These are phyloP conservation scores for Kodamaea derodonti DNA, from an alignment of 1,139 yeast genomes.

Conservation along the genomic window DNA sequence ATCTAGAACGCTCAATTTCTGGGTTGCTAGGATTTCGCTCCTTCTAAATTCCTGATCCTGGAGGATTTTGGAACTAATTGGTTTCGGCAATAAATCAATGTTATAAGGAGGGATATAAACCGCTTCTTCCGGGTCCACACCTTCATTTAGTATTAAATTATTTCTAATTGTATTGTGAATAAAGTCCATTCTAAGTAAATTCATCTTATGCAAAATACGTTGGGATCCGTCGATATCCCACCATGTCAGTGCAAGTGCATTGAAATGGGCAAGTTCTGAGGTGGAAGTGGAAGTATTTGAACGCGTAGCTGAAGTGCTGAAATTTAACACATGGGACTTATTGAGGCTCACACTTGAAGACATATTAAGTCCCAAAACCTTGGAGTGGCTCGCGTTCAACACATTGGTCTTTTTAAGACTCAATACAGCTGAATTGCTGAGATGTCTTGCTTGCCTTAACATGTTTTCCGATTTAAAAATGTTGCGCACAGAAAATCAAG, in stretches of 20 bases:
- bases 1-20: constrained; percentile 60
- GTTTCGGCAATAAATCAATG: constrained; percentile 58
- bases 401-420: no score
- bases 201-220: constrained; percentile 91
- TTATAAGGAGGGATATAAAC: constrained; percentile 79
- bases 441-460: no score
- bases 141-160: constrained; percentile 43
- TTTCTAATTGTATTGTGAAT: constrained; percentile 56
- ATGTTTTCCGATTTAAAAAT: no score
- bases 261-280: constrained; percentile 74
- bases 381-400: no score
- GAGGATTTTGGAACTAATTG: constrained; percentile 45
- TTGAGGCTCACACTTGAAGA: no score
- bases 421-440: no score
- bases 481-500: no score
- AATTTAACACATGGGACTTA: no score
- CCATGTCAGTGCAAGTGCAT: constrained; percentile 84
- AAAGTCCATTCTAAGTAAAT: constrained; percentile 82
- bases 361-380: no score
- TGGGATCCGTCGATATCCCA: constrained; percentile 97
- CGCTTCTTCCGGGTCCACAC: constrained; percentile 38
- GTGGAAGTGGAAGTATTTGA: constrained; percentile 30
- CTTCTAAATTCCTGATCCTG: constrained; percentile 45
- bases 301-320: constrained; percentile 1
- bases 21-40: constrained; percentile 30